Percentiles rank a stretch among this genome's conserved stretches.
Conservation (phyloP, 441 rosid species). For the Rhodomyrtus psidioides region DNA sequence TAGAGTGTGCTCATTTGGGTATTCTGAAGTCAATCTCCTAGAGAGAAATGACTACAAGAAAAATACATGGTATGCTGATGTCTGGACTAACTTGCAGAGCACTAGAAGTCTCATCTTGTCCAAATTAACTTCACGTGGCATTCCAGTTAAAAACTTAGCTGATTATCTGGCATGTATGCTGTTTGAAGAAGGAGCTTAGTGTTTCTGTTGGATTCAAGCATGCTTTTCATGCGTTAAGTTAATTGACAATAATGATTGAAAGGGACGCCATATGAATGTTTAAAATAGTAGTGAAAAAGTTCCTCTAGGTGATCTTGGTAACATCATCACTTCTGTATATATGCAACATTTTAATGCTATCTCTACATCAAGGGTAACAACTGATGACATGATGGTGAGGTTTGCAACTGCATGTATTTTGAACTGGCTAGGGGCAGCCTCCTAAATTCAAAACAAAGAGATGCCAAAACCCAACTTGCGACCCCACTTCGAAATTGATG, state of each 20-base stretch:
- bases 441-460: not conserved
- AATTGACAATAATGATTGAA: not conserved
- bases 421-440: not conserved
- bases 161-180: not conserved
- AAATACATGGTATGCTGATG: not conserved
- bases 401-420: not conserved
- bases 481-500: not conserved
- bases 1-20: not conserved
- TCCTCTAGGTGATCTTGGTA: not conserved
- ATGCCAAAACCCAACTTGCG: not conserved
- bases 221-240: not conserved
- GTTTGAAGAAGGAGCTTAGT: not conserved
- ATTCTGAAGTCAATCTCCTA: not conserved
- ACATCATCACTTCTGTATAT: not conserved
- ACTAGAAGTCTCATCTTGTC: not conserved
- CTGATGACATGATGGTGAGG: not conserved
- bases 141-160: not conserved
- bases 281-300: not conserved
- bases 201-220: not conserved
- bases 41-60: not conserved
- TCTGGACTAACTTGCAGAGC: not conserved
- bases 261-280: not conserved
- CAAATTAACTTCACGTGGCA: not conserved
- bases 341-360: not conserved
- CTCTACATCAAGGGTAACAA: not conserved